Base-by-base conservation (phyloP, 441 rosid species). In the Gossypium davidsonii region DNA sequence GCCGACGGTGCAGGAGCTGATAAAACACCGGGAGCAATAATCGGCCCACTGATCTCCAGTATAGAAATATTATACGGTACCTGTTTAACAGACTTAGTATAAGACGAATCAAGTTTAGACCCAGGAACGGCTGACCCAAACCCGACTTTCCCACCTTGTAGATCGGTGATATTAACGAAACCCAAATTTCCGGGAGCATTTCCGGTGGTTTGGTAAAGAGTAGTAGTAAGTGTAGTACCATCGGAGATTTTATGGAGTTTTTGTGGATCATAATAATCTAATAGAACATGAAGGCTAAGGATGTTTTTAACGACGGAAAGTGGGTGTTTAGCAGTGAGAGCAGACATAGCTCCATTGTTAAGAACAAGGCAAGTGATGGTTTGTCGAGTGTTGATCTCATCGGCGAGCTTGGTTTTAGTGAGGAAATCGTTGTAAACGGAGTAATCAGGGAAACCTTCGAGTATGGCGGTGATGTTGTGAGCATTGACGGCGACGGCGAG, bases 171-270 rank as follows among this genome's bases (percentile, higher is more conserved):
- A 67, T 94, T 92, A 70, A 94, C 93, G 70, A 94, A 89, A 1
- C 96, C 97, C 17, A 83, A 18, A 70, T 89, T 88, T 0, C 97
- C 97, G 10, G 97, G 90, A 71, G 97, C 94, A 64, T 87, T 88
- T n/a, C 97, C 97, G 73, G 97, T 94, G 71, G 97, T 90, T 73
- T 94, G 98, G 77, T 90, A 94, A 23, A 94, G 98, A 1, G 95
- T 94, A 66, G 98, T 92, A 74, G 87, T 70, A 71, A 90, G 87
- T 3, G 88, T 82, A 44, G 92, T 80, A 59, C 95, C 96, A 23
- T 87, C 72, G 7, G 98, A 85, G 85, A 92, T 83, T 75, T 85
- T 70, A 77, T 94, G 96, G 71, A 94, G 95, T 75, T 92, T 94
- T 2, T 72, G 62, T 0, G 92, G 87, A 77, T 92, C 95, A 78